Evolutionary conservation across 129 eudicot genomes (phyloP).

Genomic region (Silybum marianum): DNA sequence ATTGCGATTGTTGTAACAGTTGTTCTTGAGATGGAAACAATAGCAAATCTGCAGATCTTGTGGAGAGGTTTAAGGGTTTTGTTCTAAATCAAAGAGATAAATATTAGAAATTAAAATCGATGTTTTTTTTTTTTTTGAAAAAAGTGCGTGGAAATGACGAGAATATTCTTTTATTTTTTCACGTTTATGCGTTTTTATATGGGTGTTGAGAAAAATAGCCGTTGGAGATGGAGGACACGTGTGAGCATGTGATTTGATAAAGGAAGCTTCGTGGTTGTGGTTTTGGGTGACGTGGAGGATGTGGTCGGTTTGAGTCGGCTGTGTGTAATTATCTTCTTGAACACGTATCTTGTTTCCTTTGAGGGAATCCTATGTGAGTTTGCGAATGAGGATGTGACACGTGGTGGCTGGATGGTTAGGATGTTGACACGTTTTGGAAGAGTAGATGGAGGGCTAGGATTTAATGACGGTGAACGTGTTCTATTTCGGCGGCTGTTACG

Average conservation of each 20-base stretch:
- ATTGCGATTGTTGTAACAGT: constrained; percentile 39
- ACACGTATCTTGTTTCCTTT: constrained; percentile 30
- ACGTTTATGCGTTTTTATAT: constrained; percentile 11
- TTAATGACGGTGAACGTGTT: not conserved
- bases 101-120: not conserved
- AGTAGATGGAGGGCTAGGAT: constrained; percentile 25
- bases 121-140: not conserved
- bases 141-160: constrained; percentile 34
- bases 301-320: constrained; percentile 52
- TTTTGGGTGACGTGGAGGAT: constrained; percentile 32
- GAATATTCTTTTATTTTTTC: constrained; percentile 31
- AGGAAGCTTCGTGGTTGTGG: constrained; percentile 18
- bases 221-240: constrained; percentile 40
- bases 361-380: constrained; percentile 20
- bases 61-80: constrained; percentile 18
- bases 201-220: constrained; percentile 45
- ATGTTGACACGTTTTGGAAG: constrained; percentile 13
- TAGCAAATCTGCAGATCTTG: constrained; percentile 20
- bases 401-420: not conserved
- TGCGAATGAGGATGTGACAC: constrained; percentile 20
- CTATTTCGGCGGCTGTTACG: constrained; percentile 25
- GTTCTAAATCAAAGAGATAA: not conserved
- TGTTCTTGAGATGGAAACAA: constrained; percentile 34
- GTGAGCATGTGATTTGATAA: not conserved
- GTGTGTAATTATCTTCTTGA: constrained; percentile 25